phyloP scores from a whole-genome alignment of 441 rosid species.

The Arabidopsis lyrata region DNA sequence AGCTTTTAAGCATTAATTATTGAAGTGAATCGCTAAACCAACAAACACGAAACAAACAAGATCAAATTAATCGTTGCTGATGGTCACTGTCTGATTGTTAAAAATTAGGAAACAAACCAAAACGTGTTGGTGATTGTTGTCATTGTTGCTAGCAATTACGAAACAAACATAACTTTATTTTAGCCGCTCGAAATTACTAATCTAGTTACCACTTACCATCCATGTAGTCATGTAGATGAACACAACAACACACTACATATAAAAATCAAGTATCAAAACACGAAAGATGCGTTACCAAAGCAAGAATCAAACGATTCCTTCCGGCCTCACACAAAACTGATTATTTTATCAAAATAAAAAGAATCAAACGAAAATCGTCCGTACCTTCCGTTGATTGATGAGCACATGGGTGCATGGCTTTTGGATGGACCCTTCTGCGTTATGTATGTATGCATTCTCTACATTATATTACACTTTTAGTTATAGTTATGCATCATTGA shows the following conservation, averaged over 20 bases:
- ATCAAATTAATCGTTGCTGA: not conserved
- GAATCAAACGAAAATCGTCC: constrained; percentile 35
- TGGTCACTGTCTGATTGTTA: not conserved
- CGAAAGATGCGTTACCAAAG: constrained; percentile 25
- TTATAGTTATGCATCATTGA: constrained; percentile 6
- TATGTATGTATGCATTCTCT: constrained; percentile 11
- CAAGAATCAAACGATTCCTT: constrained; percentile 30
- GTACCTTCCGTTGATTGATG: constrained; percentile 42
- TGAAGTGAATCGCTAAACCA: not conserved
- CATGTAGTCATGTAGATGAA: not conserved
- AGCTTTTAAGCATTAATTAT: not conserved
- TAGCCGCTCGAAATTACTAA: not conserved
- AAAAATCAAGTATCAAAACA: not conserved
- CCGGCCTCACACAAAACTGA: no score
- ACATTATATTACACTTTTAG: not conserved
- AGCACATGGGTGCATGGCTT: constrained; percentile 39
- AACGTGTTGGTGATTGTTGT: not conserved
- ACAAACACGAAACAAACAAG: not conserved
- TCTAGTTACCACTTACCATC: not conserved
- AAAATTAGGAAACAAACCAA: not conserved
- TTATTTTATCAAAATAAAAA: not conserved
- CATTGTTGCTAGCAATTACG: not conserved
- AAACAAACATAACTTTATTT: not conserved
- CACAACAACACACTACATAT: not conserved
- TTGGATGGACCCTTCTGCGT: constrained; percentile 34